phyloP scores from a whole-genome alignment of 2,329 filamentous ascomycete species.

The Fusarium verticillioides region DNA sequence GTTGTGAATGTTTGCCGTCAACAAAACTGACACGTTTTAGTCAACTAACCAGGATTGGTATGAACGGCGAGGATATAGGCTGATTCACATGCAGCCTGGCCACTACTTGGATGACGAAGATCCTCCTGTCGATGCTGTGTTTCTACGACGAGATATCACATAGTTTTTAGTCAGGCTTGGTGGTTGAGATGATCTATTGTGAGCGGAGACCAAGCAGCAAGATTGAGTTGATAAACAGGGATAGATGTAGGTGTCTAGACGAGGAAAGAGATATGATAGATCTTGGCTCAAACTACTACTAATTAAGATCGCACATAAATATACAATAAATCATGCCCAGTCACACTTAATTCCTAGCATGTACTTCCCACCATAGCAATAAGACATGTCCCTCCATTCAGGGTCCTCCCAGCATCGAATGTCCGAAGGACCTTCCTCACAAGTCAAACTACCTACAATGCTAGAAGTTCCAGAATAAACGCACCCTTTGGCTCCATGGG shows the following conservation, averaged over 20 bases:
- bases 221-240: neutral
- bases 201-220: neutral
- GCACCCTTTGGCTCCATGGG: neutral
- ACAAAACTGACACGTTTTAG: conserved; percentile 2
- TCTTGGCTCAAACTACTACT: neutral
- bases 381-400: neutral
- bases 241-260: too few species aligned
- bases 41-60: conserved; percentile 47
- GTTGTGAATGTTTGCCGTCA: accelerated
- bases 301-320: neutral
- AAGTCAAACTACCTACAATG: neutral
- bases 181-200: neutral
- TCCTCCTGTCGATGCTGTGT: conserved; percentile 14
- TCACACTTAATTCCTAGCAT: neutral
- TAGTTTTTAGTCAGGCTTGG: accelerated
- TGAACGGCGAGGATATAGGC: conserved; percentile 41
- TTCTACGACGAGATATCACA: conserved; percentile 19
- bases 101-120: conserved; percentile 1
- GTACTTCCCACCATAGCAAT: neutral
- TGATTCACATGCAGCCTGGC: conserved; percentile 30
- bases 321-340: neutral
- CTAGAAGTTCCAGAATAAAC: neutral
- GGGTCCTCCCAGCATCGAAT: neutral
- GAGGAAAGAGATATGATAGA: too few species aligned
- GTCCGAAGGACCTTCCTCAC: neutral